These are phyloP conservation scores for Phycomyces nitens DNA, from an alignment of 192 early-diverging fungal species.

Conservation along the genomic window DNA sequence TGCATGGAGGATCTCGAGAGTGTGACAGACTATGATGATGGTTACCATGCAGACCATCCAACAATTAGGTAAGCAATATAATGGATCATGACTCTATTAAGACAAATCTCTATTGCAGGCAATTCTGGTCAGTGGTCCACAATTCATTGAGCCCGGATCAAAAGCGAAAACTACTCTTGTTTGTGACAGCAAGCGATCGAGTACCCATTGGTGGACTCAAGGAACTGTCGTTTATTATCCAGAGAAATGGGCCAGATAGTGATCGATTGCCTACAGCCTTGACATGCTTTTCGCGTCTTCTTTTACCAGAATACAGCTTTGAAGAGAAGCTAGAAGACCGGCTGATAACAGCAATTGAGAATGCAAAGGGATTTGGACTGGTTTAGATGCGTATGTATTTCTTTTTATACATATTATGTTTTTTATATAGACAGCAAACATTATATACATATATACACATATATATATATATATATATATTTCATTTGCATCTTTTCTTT, in stretches of 20 bases:
- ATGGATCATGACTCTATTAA: background rate
- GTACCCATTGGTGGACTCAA: slow-evolving; percentile 80
- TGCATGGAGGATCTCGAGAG: slow-evolving; percentile 71
- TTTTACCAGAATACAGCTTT: slow-evolving; percentile 80
- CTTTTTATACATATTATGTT: background rate
- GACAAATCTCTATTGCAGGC: background rate
- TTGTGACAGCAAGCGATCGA: slow-evolving; percentile 92
- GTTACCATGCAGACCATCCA: slow-evolving; percentile 62
- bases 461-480: too few species aligned
- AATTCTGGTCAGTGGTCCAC: slow-evolving; percentile 86
- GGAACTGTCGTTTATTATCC: slow-evolving; percentile 85
- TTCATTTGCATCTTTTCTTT: too few species aligned
- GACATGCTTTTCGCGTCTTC: slow-evolving; percentile 86
- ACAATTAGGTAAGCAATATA: slow-evolving; percentile 47
- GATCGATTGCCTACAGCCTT: slow-evolving; percentile 83
- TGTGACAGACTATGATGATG: slow-evolving; percentile 80
- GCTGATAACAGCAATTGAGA: slow-evolving; percentile 85
- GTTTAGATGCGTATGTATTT: slow-evolving; percentile 47
- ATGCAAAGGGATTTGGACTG: slow-evolving; percentile 91
- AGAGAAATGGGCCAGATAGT: slow-evolving; percentile 91
- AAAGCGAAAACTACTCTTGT: slow-evolving; percentile 72
- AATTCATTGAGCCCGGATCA: slow-evolving; percentile 51
- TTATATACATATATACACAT: too few species aligned
- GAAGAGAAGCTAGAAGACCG: slow-evolving; percentile 71
- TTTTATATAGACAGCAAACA: background rate